A percentile compares a stretch with the other conserved stretches of the same genome.
These are phyloP conservation scores for Neolecta irregularis DNA, from an alignment of 1,139 yeast species.

Conservation along the genomic window DNA sequence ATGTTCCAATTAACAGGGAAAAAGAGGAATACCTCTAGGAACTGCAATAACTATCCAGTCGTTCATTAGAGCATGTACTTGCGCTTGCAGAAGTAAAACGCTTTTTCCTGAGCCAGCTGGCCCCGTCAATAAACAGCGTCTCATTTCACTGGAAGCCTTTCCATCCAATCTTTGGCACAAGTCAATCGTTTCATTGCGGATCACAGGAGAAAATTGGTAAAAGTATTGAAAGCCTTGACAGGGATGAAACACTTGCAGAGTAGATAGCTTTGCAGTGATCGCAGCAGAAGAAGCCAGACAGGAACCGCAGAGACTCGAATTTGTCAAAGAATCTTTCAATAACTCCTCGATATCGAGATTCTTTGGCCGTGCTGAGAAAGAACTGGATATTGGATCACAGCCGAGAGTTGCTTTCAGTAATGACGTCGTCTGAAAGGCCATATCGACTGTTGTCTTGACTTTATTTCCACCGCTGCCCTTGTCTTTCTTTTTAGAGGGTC, in stretches of 20 bases:
- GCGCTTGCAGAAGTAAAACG: constrained; percentile 11
- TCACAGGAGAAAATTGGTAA: constrained; percentile 10
- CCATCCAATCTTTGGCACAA: constrained; percentile 7
- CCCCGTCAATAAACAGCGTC: constrained; percentile 11
- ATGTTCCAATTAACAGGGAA: neutral
- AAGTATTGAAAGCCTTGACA: constrained; percentile 10
- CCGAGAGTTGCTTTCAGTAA: no score
- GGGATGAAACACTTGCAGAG: constrained; percentile 8
- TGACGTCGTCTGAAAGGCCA: no score
- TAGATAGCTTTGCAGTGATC: constrained; percentile 5
- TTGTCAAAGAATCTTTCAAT: no score
- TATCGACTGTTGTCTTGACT: no score
- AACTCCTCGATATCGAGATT: no score
- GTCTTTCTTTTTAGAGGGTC: no score
- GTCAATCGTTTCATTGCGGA: constrained; percentile 7
- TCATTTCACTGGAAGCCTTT: constrained; percentile 4
- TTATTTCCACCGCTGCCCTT: no score
- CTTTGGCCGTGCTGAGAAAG: no score
- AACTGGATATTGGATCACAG: no score
- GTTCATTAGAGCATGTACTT: constrained; percentile 10
- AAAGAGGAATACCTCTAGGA: constrained; percentile 7
- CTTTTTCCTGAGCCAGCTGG: constrained; percentile 13
- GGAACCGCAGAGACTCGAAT: no score
- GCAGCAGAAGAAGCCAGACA: no score
- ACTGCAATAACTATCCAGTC: constrained; percentile 11